Evolutionary conservation across 2,329 filamentous ascomycete genomes (phyloP).

Genomic region (Aspergillus fructus): DNA sequence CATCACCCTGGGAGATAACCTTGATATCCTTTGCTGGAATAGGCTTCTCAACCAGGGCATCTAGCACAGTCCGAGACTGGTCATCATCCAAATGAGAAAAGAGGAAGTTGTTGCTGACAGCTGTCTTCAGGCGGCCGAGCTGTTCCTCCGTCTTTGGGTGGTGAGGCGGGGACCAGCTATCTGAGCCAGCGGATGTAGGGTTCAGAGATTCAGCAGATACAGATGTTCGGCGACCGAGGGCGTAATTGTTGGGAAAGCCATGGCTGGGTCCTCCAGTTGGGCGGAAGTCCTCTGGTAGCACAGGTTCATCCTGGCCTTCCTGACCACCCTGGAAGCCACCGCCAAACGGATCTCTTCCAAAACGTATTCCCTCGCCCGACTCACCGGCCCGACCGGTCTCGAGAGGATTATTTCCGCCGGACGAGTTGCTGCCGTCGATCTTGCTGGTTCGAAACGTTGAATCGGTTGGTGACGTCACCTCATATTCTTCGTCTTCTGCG

Average conservation of each 20-base stretch:
- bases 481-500: slow-evolving; percentile 78
- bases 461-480: slow-evolving; percentile 74
- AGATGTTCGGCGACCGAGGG: slow-evolving; percentile 87
- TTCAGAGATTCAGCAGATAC: slow-evolving; percentile 97
- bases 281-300: slow-evolving; percentile 23
- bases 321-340: slow-evolving; percentile 20
- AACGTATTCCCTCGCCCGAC: slow-evolving; percentile 28
- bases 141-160: slow-evolving; percentile 84
- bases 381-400: slow-evolving; percentile 26
- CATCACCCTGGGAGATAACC: slow-evolving; percentile 93
- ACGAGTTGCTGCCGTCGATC: slow-evolving; percentile 23
- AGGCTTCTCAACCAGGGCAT: slow-evolving; percentile 88
- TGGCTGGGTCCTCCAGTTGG: slow-evolving; percentile 27
- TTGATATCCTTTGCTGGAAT: slow-evolving; percentile 88
- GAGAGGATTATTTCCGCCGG: slow-evolving; percentile 47
- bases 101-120: slow-evolving; percentile 87
- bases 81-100: slow-evolving; percentile 95
- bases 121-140: slow-evolving; percentile 71
- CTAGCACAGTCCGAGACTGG: slow-evolving; percentile 80
- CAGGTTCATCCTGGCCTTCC: slow-evolving; percentile 22
- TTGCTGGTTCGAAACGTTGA: slow-evolving; percentile 54
- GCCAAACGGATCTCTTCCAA: slow-evolving; percentile 36
- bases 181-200: slow-evolving; percentile 76
- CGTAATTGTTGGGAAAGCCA: slow-evolving; percentile 80
- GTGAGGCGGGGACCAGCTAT: slow-evolving; percentile 85